Percentiles rank a stretch among this genome's conserved stretches.
phyloP scores from a whole-genome alignment of 345 rosid genomes.

The Xanthoceras sorbifolium region DNA sequence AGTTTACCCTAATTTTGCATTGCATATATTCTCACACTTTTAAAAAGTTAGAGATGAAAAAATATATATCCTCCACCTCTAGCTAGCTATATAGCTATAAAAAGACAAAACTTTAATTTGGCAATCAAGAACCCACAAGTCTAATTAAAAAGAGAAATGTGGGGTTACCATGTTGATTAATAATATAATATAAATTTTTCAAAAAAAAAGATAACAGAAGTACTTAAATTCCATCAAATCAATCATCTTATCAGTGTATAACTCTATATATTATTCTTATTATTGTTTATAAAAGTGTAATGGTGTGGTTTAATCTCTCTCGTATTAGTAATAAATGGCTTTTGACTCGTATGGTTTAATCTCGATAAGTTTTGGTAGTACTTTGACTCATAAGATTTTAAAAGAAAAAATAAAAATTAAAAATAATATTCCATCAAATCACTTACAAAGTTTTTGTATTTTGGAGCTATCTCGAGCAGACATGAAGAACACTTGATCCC shows the following conservation, averaged over 20 bases:
- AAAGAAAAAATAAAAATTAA: no score
- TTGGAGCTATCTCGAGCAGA: constrained; percentile 17
- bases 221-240: constrained; percentile 31
- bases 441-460: constrained; percentile 20
- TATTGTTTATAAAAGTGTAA: no score
- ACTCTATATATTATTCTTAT: no score
- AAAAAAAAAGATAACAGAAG: no score
- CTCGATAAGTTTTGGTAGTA: no score
- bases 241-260: no score
- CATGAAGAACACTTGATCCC: constrained; percentile 42
- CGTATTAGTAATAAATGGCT: no score
- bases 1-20: not conserved
- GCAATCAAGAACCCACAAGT: not conserved
- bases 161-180: not conserved
- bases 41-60: not conserved
- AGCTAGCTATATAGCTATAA: no score
- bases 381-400: no score
- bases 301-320: no score
- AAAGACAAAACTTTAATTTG: not conserved
- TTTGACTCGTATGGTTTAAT: no score
- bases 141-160: not conserved
- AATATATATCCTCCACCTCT: no score
- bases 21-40: not conserved
- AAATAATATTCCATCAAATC: constrained; percentile 33
- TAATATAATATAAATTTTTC: not conserved